A percentile compares a stretch with the other conserved stretches of the same genome.
phyloP scores from a whole-genome alignment of 139 green algal genomes.

The Picochlorum sp. region DNA sequence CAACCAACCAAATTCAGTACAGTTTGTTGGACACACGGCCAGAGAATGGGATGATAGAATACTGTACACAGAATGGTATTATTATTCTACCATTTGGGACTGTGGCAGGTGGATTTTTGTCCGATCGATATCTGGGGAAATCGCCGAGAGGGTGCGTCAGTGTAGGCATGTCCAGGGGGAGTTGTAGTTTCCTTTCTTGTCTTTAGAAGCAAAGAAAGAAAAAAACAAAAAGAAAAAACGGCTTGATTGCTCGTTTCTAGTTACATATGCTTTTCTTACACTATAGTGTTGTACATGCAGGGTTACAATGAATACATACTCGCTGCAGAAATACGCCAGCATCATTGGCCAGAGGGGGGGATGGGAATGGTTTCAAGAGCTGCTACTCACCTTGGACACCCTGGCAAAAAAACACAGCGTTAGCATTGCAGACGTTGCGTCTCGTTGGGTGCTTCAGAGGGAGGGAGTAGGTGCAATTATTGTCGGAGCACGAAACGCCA shows the following conservation, averaged over 20 bases:
- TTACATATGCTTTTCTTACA: neutral
- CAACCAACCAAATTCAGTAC: slow-evolving; percentile 74
- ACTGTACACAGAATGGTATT: slow-evolving; percentile 50
- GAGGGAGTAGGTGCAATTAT: slow-evolving; percentile 42
- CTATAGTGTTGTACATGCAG: neutral
- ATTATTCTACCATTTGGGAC: slow-evolving; percentile 69
- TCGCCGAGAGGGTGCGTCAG: neutral
- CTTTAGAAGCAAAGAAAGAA: no score
- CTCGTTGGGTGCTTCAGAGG: slow-evolving; percentile 65
- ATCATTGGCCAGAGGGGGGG: slow-evolving; percentile 56
- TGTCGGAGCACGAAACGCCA: slow-evolving; percentile 62
- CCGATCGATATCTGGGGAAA: slow-evolving; percentile 32
- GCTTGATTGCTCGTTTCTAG: neutral
- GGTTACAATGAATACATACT: slow-evolving; percentile 9
- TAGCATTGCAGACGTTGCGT: slow-evolving; percentile 62
- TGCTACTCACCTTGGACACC: slow-evolving; percentile 18
- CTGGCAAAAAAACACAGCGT: slow-evolving; percentile 41
- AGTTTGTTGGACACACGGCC: slow-evolving; percentile 69
- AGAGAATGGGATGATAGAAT: slow-evolving; percentile 53
- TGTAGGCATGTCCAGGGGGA: no score
- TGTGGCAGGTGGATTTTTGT: slow-evolving; percentile 66
- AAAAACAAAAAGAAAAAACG: no score
- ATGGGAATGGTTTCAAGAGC: slow-evolving; percentile 65
- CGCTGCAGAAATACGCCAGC: slow-evolving; percentile 63
- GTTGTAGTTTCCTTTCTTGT: no score